These are phyloP conservation scores for Boletales sp. DNA, from an alignment of 768 basidiomycete genomes.

Conservation along the genomic window DNA sequence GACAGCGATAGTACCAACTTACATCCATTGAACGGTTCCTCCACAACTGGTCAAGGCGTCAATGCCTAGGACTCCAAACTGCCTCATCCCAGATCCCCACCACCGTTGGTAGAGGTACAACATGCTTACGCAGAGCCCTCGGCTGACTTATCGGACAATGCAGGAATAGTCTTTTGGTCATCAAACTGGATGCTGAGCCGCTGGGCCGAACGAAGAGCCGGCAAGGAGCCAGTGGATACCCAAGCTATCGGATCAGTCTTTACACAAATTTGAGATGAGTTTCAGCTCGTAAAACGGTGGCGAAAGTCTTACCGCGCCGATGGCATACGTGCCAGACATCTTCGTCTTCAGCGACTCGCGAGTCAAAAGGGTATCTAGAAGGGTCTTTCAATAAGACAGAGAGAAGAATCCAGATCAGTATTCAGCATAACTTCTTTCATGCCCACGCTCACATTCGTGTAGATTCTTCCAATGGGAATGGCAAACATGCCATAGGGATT, in stretches of 20 bases:
- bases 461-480: constrained; percentile 40
- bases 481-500: constrained; percentile 38
- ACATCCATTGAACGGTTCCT: too few species aligned
- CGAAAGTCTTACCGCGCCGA: constrained; percentile 20
- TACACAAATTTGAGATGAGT: background rate
- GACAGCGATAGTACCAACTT: too few species aligned
- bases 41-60: too few species aligned
- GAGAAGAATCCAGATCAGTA: background rate
- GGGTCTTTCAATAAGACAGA: background rate
- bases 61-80: too few species aligned
- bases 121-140: too few species aligned
- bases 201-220: background rate
- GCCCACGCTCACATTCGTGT: constrained; percentile 40
- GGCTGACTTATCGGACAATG: too few species aligned
- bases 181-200: constrained; percentile 1
- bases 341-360: constrained; percentile 4
- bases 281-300: background rate
- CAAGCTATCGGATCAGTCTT: constrained; percentile 4
- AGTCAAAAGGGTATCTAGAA: constrained; percentile 10
- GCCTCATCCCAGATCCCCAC: too few species aligned
- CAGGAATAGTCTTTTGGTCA: background rate
- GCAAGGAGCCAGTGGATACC: background rate
- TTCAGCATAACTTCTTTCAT: background rate
- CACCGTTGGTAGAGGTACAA: too few species aligned
- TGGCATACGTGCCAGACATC: constrained; percentile 11